Conservation (phyloP, 331 rosid genomes). For the Acacia pycnantha region DNA sequence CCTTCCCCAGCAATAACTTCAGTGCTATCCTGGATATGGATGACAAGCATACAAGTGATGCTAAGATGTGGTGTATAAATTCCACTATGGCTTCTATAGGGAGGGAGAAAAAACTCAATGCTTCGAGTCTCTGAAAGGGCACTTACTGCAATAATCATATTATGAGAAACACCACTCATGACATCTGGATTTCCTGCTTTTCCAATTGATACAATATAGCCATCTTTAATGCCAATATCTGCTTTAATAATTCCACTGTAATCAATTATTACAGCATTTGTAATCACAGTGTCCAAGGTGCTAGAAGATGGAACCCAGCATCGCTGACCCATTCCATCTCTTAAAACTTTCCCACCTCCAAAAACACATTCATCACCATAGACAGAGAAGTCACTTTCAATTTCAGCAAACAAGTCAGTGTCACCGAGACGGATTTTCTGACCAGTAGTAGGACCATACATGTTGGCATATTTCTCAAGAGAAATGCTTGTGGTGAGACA, state of each 20-base stretch:
- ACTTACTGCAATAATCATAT: conserved; percentile 75
- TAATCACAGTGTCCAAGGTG: conserved; percentile 80
- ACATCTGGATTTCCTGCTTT: conserved; percentile 92
- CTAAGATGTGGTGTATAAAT: conserved; percentile 19
- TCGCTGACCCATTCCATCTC: conserved; percentile 96
- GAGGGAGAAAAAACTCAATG: background rate
- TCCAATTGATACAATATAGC: conserved; percentile 59
- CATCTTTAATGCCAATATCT: conserved; percentile 82
- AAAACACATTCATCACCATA: conserved; percentile 93
- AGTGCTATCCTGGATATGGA: conserved; percentile 62
- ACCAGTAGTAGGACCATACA: conserved; percentile 87
- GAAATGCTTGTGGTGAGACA: conserved; percentile 51
- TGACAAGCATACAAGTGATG: conserved; percentile 11
- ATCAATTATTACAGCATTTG: conserved; percentile 86
- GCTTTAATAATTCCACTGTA: conserved; percentile 83
- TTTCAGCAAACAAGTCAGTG: conserved; percentile 78
- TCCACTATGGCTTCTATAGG: background rate
- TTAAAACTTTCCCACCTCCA: conserved; percentile 92
- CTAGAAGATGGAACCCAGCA: conserved; percentile 45
- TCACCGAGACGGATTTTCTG: conserved; percentile 95
- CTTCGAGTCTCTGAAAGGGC: conserved; percentile 21
- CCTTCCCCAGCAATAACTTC: conserved; percentile 95
- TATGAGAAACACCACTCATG: conserved; percentile 50
- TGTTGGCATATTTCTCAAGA: conserved; percentile 73
- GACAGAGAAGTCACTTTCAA: conserved; percentile 69